Evolutionary conservation across 352 stramenopile genomes (phyloP), one percentile per base, ranked within the genome.

Genomic region (Phytophthora colocasiae): DNA sequence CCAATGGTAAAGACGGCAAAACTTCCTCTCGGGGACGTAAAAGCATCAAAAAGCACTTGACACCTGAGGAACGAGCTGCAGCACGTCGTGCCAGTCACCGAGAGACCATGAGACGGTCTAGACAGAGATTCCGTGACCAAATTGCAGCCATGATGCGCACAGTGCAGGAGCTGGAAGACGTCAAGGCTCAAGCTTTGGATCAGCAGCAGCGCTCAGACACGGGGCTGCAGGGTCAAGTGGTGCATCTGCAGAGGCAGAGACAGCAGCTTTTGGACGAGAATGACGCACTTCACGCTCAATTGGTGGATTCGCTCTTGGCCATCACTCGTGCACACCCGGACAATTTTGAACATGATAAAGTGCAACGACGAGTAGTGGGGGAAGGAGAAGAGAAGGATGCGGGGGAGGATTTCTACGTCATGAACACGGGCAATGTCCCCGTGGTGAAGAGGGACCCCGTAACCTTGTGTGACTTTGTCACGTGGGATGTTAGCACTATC

Each of bases 381-480:
- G 4, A 46, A 19, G 8, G 22, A n/a, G 48, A 32, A 4, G 38
- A 44, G 9, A 54, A 40, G 11, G 52, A 43, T 40, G 8, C 44
- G 7, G 65, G 32, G 4, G 31, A 31, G 10, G 43, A 73, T 38
- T 73, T 73, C 6, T 69, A 68, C 36, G 58, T 34, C 14, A 48
- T 65, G 41, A 57, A 47, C 17, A 59, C 36, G 24, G 43, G 19
- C 3, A 62, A 40, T 26, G 54, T 15, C 0, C 7, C 15, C 0
- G 26, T 64, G 31, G 54, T 41, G 29, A 58, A 61, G 49, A 63
- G 40, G 41, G 66, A 75, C 24, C 48, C 60, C 19, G 55, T 75
- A 26, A 78, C 70, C n/a, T 53, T 78, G 31, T 78, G 70, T 44
- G 70, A 78, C 53, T 75, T 78, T 58, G 66, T 78, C 40, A 75